These are phyloP conservation scores for Chaetomidium leptoderma DNA, from an alignment of 495 filamentous ascomycete species.

Conservation along the genomic window DNA sequence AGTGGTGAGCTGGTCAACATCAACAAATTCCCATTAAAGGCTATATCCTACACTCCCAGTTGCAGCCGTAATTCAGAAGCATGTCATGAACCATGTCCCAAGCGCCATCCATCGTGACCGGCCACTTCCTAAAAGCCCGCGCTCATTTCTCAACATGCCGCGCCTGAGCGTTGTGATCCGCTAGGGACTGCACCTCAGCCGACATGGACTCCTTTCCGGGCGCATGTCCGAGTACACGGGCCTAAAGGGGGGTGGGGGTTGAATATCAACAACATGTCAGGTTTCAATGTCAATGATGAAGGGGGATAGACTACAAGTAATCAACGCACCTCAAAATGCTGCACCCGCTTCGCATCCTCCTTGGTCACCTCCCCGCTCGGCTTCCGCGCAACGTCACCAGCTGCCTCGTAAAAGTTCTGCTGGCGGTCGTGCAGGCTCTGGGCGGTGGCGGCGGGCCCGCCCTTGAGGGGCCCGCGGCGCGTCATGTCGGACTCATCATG, in stretches of 20 bases:
- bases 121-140: not conserved
- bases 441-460: conserved; percentile 27
- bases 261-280: too few species aligned
- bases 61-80: too few species aligned
- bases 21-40: too few species aligned
- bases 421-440: conserved; percentile 33
- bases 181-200: conserved; percentile 32
- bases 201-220: conserved; percentile 29
- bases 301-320: not conserved
- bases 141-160: not conserved
- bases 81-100: too few species aligned
- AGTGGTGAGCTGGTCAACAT: too few species aligned
- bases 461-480: conserved; percentile 25
- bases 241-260: too few species aligned
- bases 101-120: too few species aligned
- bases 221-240: conserved; percentile 23
- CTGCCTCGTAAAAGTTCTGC: conserved; percentile 28
- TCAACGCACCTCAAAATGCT: conserved; percentile 29
- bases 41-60: too few species aligned
- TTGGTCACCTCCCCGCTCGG: conserved; percentile 26
- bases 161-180: conserved; percentile 25
- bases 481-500: conserved; percentile 27
- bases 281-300: not conserved
- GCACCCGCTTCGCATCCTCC: conserved; percentile 30
- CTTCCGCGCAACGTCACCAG: conserved; percentile 33